These are phyloP conservation scores for Hordeum pubiflorum DNA, from an alignment of 202 grass and related monocot species.

Conservation along the genomic window DNA sequence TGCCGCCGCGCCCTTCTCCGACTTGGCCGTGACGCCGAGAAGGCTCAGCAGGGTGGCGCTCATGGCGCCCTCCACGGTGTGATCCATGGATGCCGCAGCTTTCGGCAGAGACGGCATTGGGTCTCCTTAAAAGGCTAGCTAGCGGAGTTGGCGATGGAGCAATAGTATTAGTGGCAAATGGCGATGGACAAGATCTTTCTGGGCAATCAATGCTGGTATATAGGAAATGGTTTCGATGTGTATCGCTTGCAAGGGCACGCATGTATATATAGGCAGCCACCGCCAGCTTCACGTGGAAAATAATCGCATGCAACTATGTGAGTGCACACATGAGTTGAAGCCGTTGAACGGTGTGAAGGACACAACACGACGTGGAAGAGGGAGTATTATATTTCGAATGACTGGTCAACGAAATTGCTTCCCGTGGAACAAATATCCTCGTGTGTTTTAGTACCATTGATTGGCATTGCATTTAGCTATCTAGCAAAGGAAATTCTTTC, in stretches of 20 bases:
- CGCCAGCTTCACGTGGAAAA: neutral
- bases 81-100: neutral
- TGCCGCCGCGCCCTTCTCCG: neutral
- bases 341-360: neutral
- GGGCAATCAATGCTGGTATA: neutral
- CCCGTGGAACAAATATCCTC: neutral
- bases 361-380: neutral
- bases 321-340: neutral
- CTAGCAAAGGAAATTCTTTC: neutral
- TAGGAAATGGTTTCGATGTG: neutral
- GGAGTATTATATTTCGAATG: neutral
- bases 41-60: conserved; percentile 2
- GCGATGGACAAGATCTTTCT: neutral
- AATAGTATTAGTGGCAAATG: neutral
- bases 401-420: neutral
- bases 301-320: neutral
- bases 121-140: neutral
- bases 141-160: neutral
- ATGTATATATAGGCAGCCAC: neutral
- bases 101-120: neutral
- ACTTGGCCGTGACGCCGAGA: neutral
- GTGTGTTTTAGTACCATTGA: neutral
- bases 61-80: neutral
- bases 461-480: neutral
- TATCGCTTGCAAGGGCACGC: neutral